Conservation (phyloP, 208 protist genomes). For the Perkinsela sp. region DNA sequence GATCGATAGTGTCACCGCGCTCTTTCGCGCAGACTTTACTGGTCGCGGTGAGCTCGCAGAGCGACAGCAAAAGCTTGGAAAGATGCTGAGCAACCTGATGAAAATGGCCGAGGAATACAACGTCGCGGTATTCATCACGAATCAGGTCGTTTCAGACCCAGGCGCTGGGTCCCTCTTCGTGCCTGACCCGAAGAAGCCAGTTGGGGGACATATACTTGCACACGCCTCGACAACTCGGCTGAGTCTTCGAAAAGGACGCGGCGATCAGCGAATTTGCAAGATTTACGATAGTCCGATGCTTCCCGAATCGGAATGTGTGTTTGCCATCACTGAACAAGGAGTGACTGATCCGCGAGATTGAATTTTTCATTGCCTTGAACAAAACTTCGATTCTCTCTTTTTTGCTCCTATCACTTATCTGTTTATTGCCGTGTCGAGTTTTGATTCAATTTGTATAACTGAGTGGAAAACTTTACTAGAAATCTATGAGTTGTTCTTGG, state of each 20-base stretch:
- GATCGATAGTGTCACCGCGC: conserved; percentile 92
- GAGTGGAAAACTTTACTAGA: too few species aligned
- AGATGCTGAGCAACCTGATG: conserved; percentile 66
- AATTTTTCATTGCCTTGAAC: conserved; percentile 2
- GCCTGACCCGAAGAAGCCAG: conserved; percentile 90
- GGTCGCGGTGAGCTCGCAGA: conserved; percentile 86
- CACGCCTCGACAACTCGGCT: conserved; percentile 86
- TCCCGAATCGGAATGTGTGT: conserved; percentile 83
- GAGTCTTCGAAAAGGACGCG: conserved; percentile 77
- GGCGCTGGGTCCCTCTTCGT: conserved; percentile 87
- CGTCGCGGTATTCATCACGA: conserved; percentile 96
- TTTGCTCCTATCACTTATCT: too few species aligned
- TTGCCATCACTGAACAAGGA: conserved; percentile 74
- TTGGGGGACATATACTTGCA: conserved; percentile 88
- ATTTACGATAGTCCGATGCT: conserved; percentile 89
- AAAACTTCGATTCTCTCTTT: too few species aligned
- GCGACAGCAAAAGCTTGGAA: conserved; percentile 72
- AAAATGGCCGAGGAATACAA: conserved; percentile 95
- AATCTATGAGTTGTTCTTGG: too few species aligned
- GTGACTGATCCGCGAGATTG: conserved; percentile 74
- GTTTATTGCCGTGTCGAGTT: too few species aligned
- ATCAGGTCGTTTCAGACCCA: conserved; percentile 91
- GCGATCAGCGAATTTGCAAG: conserved; percentile 84
- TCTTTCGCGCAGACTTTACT: conserved; percentile 89
- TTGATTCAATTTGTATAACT: too few species aligned